Percentiles rank a stretch among this genome's conserved stretches.
Conservation (phyloP, 257 asterid genomes). For the Verbascum thapsus region DNA sequence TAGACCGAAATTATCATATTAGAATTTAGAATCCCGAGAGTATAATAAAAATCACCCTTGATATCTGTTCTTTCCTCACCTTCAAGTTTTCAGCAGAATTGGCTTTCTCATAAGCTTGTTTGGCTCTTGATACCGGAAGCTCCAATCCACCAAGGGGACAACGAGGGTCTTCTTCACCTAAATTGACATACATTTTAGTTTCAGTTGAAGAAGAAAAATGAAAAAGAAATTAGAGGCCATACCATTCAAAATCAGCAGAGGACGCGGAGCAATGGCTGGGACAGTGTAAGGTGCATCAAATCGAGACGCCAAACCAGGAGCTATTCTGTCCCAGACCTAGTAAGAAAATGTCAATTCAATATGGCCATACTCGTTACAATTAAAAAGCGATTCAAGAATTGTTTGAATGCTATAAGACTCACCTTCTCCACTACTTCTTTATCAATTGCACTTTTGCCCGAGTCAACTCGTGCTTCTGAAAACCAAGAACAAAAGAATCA, state of each 20-base stretch:
- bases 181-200: slow-evolving; percentile 1
- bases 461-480: slow-evolving; percentile 77
- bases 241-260: slow-evolving; percentile 84
- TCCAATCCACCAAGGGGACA: slow-evolving; percentile 70
- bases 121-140: slow-evolving; percentile 52
- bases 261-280: slow-evolving; percentile 77
- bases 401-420: slow-evolving; percentile 11
- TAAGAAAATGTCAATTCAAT: slow-evolving; percentile 6
- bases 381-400: background rate
- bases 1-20: too few relatives aligned
- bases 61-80: slow-evolving; percentile 37
- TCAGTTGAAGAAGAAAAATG: slow-evolving; percentile 14
- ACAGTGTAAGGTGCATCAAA: slow-evolving; percentile 79
- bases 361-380: background rate
- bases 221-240: slow-evolving; percentile 2
- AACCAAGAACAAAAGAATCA: slow-evolving; percentile 27
- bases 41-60: too few relatives aligned
- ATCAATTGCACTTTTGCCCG: slow-evolving; percentile 61
- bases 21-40: too few relatives aligned
- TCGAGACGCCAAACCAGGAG: slow-evolving; percentile 75
- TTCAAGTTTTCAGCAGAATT: slow-evolving; percentile 40
- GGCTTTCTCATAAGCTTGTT: slow-evolving; percentile 38
- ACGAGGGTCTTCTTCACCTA: slow-evolving; percentile 84
- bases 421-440: slow-evolving; percentile 89
- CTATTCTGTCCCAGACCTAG: slow-evolving; percentile 96